Conservation (phyloP, 1,139 yeast genomes). For the Taphrina wiesneri region DNA sequence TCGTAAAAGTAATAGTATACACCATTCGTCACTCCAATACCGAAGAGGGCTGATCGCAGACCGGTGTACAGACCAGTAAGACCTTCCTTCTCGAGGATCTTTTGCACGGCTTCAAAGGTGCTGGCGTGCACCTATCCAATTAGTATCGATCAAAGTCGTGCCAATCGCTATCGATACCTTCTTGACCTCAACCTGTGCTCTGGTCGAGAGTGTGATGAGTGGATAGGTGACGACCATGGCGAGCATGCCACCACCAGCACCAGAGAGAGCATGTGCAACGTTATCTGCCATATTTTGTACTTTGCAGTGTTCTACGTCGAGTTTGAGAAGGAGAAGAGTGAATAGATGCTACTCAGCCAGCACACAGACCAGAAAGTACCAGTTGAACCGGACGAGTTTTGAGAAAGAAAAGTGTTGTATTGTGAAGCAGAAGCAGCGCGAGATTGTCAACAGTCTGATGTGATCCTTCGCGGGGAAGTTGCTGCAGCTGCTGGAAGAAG, state of each 20-base stretch:
- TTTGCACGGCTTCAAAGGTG: constrained; percentile 48
- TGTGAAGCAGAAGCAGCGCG: background rate
- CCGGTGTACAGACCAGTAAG: constrained; percentile 75
- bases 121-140: constrained; percentile 37
- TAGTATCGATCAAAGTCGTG: constrained; percentile 41
- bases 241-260: constrained; percentile 90
- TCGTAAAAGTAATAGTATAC: constrained; percentile 91
- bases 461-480: background rate
- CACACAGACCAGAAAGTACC: background rate
- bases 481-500: too few species aligned
- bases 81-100: constrained; percentile 65
- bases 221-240: constrained; percentile 67
- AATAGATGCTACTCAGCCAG: background rate
- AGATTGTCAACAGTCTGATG: background rate
- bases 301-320: background rate
- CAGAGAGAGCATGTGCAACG: constrained; percentile 82
- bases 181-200: constrained; percentile 41
- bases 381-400: background rate
- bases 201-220: constrained; percentile 53
- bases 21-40: constrained; percentile 81
- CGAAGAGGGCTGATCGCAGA: constrained; percentile 81
- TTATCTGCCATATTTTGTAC: constrained; percentile 42
- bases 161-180: constrained; percentile 42
- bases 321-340: background rate
- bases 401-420: background rate